Percentiles rank a stretch among this genome's conserved stretches.
Conservation (phyloP, 2,329 filamentous ascomycete genomes). For the Neofusicoccum umdonicola region DNA sequence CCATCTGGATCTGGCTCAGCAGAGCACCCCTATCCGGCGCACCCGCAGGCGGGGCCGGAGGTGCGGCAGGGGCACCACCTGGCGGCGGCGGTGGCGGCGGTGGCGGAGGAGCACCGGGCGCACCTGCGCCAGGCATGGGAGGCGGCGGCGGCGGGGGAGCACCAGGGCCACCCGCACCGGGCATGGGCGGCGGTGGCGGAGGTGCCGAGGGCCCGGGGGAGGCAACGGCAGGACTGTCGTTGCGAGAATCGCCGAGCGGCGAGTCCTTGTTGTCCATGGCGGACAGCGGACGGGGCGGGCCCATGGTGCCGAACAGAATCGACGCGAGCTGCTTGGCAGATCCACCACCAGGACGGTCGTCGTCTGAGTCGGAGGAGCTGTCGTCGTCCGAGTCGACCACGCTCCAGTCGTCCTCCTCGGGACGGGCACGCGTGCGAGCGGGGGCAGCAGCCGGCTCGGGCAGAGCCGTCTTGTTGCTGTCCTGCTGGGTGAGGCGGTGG, state of each 20-base stretch:
- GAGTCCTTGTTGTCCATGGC: constrained; percentile 70
- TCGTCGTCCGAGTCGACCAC: constrained; percentile 74
- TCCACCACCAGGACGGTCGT: constrained; percentile 74
- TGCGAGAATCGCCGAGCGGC: constrained; percentile 36
- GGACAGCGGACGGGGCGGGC: constrained; percentile 81
- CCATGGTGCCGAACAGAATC: constrained; percentile 96
- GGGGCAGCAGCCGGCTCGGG: constrained; percentile 50
- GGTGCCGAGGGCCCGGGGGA: constrained; percentile 46
- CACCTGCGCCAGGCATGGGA: constrained; percentile 36
- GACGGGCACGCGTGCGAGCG: constrained; percentile 53
- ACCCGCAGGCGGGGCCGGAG: constrained; percentile 40
- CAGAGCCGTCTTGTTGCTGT: constrained; percentile 42
- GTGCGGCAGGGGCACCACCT: constrained; percentile 45
- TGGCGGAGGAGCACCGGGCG: constrained; percentile 29
- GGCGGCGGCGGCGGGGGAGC: constrained; percentile 51
- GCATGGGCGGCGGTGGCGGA: constrained; percentile 37
- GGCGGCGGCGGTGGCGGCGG: constrained; percentile 33
- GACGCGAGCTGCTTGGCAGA: constrained; percentile 90
- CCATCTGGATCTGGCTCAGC: constrained; percentile 78
- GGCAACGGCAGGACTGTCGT: constrained; percentile 42
- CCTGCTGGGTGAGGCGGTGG: constrained; percentile 75
- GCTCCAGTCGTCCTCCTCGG: constrained; percentile 75
- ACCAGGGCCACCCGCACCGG: constrained; percentile 21
- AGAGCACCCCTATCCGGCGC: constrained; percentile 55
- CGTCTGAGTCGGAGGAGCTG: constrained; percentile 66